Percentiles rank a stretch among this genome's conserved stretches.
phyloP scores from a whole-genome alignment of 495 filamentous ascomycete species.

The Penicilliopsis zonata region DNA sequence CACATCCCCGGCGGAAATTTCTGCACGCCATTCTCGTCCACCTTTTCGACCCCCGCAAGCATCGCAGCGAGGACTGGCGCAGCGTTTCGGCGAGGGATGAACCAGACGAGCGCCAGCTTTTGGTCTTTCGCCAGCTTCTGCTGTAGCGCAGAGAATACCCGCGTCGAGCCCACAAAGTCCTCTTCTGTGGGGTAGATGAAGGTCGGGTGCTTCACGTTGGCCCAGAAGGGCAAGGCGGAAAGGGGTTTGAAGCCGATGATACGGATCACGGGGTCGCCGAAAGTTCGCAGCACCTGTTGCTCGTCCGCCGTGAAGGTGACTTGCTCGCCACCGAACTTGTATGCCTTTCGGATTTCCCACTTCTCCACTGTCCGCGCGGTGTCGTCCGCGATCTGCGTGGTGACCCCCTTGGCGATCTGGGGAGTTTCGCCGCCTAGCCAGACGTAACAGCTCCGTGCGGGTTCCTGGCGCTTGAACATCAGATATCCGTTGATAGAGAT shows the following conservation, averaged over 20 bases:
- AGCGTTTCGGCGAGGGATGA: slow-evolving; percentile 68
- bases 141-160: slow-evolving; percentile 85
- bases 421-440: slow-evolving; percentile 73
- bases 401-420: slow-evolving; percentile 64
- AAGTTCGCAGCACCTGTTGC: slow-evolving; percentile 58
- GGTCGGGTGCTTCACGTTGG: slow-evolving; percentile 68
- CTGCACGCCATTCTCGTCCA: slow-evolving; percentile 55
- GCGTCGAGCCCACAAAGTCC: slow-evolving; percentile 77
- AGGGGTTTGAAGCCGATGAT: slow-evolving; percentile 91
- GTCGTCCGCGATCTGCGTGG: slow-evolving; percentile 62
- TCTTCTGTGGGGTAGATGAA: slow-evolving; percentile 95
- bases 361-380: slow-evolving; percentile 67
- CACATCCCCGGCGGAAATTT: slow-evolving; percentile 76
- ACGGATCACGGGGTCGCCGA: slow-evolving; percentile 71
- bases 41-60: slow-evolving; percentile 55
- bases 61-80: slow-evolving; percentile 70
- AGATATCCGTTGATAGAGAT: slow-evolving; percentile 93
- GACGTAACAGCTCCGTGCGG: slow-evolving; percentile 69
- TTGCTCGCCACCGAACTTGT: slow-evolving; percentile 88
- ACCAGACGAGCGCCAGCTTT: slow-evolving; percentile 83
- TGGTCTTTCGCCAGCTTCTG: slow-evolving; percentile 67
- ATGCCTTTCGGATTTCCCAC: slow-evolving; percentile 76
- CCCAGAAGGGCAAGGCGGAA: slow-evolving; percentile 68
- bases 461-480: slow-evolving; percentile 69
- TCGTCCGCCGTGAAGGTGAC: slow-evolving; percentile 79